phyloP scores from a whole-genome alignment of 2,329 filamentous ascomycete species.

The Verticillium nubilum region DNA sequence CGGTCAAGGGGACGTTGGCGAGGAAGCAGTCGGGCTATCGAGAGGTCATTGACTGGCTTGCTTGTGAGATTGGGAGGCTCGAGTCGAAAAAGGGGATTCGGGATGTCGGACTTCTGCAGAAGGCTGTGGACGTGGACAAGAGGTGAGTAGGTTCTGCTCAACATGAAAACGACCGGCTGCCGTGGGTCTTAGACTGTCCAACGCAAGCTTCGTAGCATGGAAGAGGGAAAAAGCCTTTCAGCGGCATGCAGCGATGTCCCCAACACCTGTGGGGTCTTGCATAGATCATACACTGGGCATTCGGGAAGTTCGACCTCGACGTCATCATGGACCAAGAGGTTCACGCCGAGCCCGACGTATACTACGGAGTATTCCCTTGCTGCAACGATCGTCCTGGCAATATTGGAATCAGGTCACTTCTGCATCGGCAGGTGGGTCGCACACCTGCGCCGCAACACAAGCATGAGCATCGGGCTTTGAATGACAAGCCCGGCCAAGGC shows the following conservation, averaged over 20 bases:
- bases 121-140: not conserved
- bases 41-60: conserved; percentile 6
- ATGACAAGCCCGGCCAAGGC: not conserved
- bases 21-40: conserved; percentile 8
- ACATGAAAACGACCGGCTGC: too few relatives aligned
- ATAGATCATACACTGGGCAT: too few relatives aligned
- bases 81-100: conserved; percentile 3
- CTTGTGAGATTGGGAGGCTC: conserved; percentile 3
- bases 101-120: not conserved
- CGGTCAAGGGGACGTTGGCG: conserved; percentile 1
- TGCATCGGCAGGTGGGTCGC: not conserved
- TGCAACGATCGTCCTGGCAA: not conserved
- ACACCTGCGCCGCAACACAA: not conserved
- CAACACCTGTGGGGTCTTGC: too few relatives aligned
- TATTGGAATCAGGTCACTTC: not conserved
- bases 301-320: too few relatives aligned
- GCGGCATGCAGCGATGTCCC: too few relatives aligned
- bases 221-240: too few relatives aligned
- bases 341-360: not conserved
- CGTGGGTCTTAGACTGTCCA: too few relatives aligned
- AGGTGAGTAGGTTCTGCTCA: too few relatives aligned
- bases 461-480: not conserved
- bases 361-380: not conserved
- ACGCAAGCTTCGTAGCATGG: too few relatives aligned
- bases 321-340: too few relatives aligned